Evolutionary conservation across 768 basidiomycete genomes (phyloP).

Genomic region (Rhodotorula diobovata): DNA sequence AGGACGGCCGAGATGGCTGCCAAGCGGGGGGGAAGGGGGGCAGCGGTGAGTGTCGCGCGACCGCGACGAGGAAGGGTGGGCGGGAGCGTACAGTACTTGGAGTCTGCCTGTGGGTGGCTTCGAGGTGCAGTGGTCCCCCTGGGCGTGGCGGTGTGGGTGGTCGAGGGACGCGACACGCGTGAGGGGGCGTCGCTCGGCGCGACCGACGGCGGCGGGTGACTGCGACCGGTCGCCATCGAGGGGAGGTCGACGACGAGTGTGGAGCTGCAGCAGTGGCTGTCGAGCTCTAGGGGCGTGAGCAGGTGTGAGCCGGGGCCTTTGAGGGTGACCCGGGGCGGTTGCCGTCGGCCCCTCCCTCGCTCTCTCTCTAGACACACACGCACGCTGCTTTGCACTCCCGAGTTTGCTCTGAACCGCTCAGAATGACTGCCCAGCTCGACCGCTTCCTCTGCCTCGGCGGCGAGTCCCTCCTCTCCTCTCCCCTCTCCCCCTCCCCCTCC

Average conservation of each 20-base stretch:
- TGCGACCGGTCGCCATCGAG: no score
- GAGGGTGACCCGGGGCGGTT: no score
- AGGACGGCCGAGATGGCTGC: constrained; percentile 92
- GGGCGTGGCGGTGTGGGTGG: not conserved
- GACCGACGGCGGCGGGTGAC: no score
- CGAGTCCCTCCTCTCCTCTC: not conserved
- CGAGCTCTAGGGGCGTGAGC: no score
- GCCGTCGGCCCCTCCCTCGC: not conserved
- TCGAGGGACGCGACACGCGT: not conserved
- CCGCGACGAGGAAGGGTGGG: not conserved
- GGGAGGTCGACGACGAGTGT: no score
- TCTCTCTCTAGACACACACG: not conserved
- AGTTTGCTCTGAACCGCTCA: no score
- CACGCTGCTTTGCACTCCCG: no score
- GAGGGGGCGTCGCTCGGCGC: no score
- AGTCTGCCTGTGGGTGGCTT: not conserved
- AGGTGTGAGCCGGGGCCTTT: no score
- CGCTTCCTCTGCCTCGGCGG: constrained; percentile 20
- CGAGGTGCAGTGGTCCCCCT: not conserved
- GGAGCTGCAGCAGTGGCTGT: no score
- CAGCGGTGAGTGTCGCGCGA: not conserved
- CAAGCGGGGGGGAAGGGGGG: not conserved
- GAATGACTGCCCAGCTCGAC: not conserved
- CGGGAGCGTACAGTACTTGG: not conserved
- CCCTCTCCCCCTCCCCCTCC: not conserved